Percentiles rank a stretch among this genome's conserved stretches.
Conservation (phyloP, 768 basidiomycete species). For the Rhizopogon vinicolor region DNA sequence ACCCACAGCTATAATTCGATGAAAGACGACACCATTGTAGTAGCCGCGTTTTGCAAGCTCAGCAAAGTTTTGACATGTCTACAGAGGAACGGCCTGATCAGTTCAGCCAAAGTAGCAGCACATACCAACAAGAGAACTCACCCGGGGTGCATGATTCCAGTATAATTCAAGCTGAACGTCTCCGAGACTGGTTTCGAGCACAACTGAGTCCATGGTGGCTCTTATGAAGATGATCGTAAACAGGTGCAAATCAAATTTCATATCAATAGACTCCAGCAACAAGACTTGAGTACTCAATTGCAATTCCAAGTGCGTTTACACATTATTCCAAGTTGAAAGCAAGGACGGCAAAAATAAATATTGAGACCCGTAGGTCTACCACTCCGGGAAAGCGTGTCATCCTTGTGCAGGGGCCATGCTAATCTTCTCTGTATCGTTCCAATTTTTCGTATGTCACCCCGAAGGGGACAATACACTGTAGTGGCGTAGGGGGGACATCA, state of each 20-base stretch:
- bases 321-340: background rate
- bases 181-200: constrained; percentile 81
- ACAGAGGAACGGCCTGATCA: constrained; percentile 10
- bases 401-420: constrained; percentile 99
- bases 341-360: constrained; percentile 25
- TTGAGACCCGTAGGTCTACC: constrained; percentile 54
- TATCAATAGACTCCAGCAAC: too few species aligned
- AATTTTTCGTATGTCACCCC: constrained; percentile 96
- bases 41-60: constrained; percentile 90
- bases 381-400: constrained; percentile 99
- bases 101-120: constrained; percentile 8
- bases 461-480: constrained; percentile 58
- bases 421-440: constrained; percentile 99
- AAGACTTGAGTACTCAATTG: too few species aligned
- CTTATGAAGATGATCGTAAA: background rate
- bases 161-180: constrained; percentile 89
- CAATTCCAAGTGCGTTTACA: background rate
- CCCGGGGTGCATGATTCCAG: constrained; percentile 84
- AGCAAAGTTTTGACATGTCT: constrained; percentile 96
- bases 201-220: constrained; percentile 44
- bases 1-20: constrained; percentile 83
- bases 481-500: background rate
- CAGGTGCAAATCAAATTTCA: background rate
- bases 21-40: constrained; percentile 87
- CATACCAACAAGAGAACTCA: constrained; percentile 13